phyloP scores from a whole-genome alignment of 305 asterid species.

The Solanum chacoense region DNA sequence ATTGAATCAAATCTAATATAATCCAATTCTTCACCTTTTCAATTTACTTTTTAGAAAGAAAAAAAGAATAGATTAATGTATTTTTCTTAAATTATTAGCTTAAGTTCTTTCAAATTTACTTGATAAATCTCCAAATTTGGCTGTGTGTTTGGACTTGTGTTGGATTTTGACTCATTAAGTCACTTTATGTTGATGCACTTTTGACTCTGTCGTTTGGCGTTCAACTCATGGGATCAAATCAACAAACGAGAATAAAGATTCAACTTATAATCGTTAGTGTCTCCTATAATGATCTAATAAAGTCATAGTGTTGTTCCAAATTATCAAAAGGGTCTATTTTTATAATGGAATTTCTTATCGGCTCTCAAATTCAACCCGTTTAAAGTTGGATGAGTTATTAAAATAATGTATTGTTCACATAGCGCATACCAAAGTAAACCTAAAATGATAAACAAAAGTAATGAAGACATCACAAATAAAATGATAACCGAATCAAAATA shows the following conservation, averaged over 20 bases:
- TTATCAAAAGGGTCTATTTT: neutral
- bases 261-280: neutral
- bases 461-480: neutral
- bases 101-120: neutral
- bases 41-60: neutral
- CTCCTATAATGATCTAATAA: neutral
- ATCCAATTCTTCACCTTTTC: neutral
- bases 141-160: neutral
- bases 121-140: neutral
- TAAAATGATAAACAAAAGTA: neutral
- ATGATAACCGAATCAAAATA: neutral
- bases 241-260: neutral
- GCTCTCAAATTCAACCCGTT: neutral
- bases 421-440: neutral
- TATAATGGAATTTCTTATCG: neutral
- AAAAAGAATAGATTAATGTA: neutral
- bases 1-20: neutral
- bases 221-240: neutral
- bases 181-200: neutral
- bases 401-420: too few relatives aligned
- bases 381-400: neutral
- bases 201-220: neutral
- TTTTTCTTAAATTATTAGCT: neutral
- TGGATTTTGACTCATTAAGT: neutral
- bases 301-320: neutral